Conservation (phyloP, 1,139 yeast genomes). For the Candida sp. region DNA sequence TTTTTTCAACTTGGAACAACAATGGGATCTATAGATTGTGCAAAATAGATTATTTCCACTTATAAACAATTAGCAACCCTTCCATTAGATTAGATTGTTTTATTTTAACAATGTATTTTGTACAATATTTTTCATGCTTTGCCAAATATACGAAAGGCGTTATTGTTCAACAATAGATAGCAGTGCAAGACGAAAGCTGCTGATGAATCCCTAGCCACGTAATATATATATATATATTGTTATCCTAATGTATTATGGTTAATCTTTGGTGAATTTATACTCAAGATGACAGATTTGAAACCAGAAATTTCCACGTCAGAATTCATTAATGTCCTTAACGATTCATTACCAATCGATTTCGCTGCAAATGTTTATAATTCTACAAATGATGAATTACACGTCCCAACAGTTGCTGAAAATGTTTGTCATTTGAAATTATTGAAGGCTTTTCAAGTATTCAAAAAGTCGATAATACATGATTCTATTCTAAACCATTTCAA, state of each 20-base stretch:
- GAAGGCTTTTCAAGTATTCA: conserved; percentile 18
- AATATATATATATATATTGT: too few species aligned
- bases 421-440: conserved; percentile 26
- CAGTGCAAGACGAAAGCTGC: neutral
- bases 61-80: neutral
- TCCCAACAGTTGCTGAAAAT: neutral
- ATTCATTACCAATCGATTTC: neutral
- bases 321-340: neutral
- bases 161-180: neutral
- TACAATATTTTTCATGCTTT: neutral
- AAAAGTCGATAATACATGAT: conserved; percentile 11
- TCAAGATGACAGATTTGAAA: neutral
- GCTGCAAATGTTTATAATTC: neutral
- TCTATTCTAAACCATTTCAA: conserved; percentile 1
- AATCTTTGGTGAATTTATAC: neutral
- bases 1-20: neutral
- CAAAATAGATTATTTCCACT: neutral
- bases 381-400: neutral
- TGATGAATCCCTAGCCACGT: neutral
- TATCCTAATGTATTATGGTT: neutral
- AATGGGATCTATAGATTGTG: neutral
- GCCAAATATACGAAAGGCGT: neutral
- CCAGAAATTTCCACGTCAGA: neutral
- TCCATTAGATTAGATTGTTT: neutral
- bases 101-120: neutral